Conservation (phyloP, 331 rosid species). For the Pyracantha coccinea region DNA sequence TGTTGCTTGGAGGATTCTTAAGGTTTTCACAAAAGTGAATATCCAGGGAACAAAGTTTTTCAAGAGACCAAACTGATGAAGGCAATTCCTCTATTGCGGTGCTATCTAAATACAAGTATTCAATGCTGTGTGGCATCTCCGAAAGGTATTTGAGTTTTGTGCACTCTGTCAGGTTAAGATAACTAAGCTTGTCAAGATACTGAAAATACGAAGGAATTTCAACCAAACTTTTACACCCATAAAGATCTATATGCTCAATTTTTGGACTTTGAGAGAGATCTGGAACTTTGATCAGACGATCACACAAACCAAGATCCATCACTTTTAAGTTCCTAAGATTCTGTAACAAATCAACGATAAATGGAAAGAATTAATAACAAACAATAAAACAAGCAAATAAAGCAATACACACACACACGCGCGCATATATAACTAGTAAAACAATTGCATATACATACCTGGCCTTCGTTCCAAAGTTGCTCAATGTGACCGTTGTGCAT, state of each 20-base stretch:
- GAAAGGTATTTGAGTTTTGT: neutral
- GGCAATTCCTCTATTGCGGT: neutral
- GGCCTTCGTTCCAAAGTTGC: slow-evolving; percentile 1
- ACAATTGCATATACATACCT: neutral
- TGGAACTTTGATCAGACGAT: neutral
- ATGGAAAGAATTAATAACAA: neutral
- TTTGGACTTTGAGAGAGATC: neutral
- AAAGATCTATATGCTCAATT: neutral
- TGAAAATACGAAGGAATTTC: neutral
- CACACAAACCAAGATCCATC: neutral
- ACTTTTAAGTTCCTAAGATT: neutral
- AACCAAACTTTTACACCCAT: neutral
- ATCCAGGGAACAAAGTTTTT: neutral
- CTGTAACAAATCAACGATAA: neutral
- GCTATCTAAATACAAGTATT: neutral
- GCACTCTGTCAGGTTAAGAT: neutral
- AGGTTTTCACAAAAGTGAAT: neutral
- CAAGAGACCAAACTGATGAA: neutral
- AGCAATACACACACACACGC: no score
- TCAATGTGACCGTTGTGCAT: neutral
- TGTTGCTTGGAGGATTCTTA: neutral
- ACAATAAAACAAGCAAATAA: neutral
- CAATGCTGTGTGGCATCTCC: neutral
- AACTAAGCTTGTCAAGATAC: neutral
- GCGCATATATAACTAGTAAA: neutral